phyloP scores from a whole-genome alignment of 2,329 filamentous ascomycete genomes.

The Verticillium isaacii region DNA sequence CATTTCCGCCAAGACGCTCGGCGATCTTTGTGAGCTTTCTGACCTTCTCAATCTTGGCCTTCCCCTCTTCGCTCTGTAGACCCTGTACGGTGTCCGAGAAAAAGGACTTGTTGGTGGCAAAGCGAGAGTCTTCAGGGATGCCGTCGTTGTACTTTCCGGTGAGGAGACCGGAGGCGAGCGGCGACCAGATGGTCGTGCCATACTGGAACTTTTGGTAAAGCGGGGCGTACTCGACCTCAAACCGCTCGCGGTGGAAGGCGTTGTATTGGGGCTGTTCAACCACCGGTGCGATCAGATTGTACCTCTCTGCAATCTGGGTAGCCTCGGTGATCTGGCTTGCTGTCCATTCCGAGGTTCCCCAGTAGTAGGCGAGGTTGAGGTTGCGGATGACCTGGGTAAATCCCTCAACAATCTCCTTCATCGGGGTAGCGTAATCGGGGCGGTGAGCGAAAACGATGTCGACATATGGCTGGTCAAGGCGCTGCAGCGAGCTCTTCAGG shows the following conservation, averaged over 20 bases:
- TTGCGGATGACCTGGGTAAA: slow-evolving; percentile 65
- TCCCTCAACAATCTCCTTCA: slow-evolving; percentile 65
- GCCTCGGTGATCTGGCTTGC: slow-evolving; percentile 63
- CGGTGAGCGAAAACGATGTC: slow-evolving; percentile 68
- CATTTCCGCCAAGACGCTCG: slow-evolving; percentile 18
- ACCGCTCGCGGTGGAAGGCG: slow-evolving; percentile 54
- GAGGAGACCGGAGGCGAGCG: slow-evolving; percentile 52
- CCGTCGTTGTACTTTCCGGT: slow-evolving; percentile 62
- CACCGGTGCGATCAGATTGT: slow-evolving; percentile 57
- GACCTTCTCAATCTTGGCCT: slow-evolving; percentile 21
- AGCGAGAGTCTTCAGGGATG: slow-evolving; percentile 52
- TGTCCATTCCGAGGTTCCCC: slow-evolving; percentile 67
- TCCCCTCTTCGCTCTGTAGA: slow-evolving; percentile 27
- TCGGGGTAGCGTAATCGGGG: slow-evolving; percentile 62
- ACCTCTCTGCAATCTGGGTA: slow-evolving; percentile 51
- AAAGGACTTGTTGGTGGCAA: slow-evolving; percentile 50
- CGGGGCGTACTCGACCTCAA: slow-evolving; percentile 59
- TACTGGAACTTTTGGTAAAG: slow-evolving; percentile 56
- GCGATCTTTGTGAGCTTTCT: slow-evolving; percentile 17
- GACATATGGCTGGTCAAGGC: slow-evolving; percentile 57
- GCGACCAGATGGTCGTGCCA: slow-evolving; percentile 58
- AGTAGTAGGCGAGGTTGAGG: slow-evolving; percentile 65
- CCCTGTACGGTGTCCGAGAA: slow-evolving; percentile 53
- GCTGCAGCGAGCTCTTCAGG: slow-evolving; percentile 50
- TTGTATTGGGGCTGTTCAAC: slow-evolving; percentile 69